Base-by-base conservation (phyloP, 129 eudicot genomes). In the Flaveria trinervia region DNA sequence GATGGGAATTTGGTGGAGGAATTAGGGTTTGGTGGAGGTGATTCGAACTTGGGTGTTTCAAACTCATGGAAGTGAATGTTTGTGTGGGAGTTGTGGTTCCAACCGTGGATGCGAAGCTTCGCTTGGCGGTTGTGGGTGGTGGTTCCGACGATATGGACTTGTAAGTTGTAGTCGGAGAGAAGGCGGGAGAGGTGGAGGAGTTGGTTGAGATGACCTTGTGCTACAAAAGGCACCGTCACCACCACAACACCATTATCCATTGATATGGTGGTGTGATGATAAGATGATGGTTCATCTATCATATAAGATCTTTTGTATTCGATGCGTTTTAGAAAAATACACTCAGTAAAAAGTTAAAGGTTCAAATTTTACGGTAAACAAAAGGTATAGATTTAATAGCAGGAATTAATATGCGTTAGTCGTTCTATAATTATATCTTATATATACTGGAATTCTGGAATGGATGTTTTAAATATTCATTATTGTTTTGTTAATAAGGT, bases 51-150 rank as follows among this genome's bases (percentile, higher is more conserved):
- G n/a, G 88, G 85, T 73, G 66, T 74, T 9, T 76, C 56, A 15
- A 86, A 68, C 17, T 86, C 86, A 68, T 86, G 93, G 77, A 80
- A 88, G 28, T 77, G 82, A 68, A 88, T 77, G 0, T 66, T 78
- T 4, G 69, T 6, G 45, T 46, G 13, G 45, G 70, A 23, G n/a
- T 14, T 14, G 56, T 43, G 60, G 45, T 72, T 65, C 83, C 81
- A 72, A 22, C 81, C 83, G 7, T 80, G 83, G 46, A 83, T 17
- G n/a, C 89, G 87, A 49, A 68, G 77, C 75, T 76, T 83, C 5
- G 86, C 83, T 77, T 82, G 98, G 50, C 83, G 89, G 83, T 25
- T 78, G 59, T 90, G 96, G 79, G 73, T 75, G 85, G 96, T 30
- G 70, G 97, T 67, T 36, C 84, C 64, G 45, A 79, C 85, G 54